These are phyloP conservation scores for Haberlea rhodopensis DNA, from an alignment of 257 asterid genomes.

Conservation along the genomic window DNA sequence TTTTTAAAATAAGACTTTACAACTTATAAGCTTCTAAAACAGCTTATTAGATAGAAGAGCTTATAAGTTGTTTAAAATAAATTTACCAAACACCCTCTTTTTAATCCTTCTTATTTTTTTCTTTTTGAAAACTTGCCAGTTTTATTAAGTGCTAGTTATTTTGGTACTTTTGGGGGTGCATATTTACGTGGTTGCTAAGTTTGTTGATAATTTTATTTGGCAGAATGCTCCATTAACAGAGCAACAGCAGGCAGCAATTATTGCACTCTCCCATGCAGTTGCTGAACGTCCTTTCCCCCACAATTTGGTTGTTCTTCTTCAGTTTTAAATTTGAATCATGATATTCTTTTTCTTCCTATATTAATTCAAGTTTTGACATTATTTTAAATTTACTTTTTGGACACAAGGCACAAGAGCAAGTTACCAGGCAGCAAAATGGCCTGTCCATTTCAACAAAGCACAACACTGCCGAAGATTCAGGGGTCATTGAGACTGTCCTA, in stretches of 20 bases:
- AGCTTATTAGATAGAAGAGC: no score
- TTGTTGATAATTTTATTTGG: background rate
- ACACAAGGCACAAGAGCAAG: conserved; percentile 61
- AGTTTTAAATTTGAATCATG: conserved; percentile 14
- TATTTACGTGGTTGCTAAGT: conserved; percentile 10
- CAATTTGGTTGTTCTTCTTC: conserved; percentile 54
- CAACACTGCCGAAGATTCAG: conserved; percentile 58
- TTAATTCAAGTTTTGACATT: conserved; percentile 3
- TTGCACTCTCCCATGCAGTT: conserved; percentile 93
- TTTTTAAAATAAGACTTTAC: no score
- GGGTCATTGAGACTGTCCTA: conserved; percentile 65
- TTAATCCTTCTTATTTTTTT: no score
- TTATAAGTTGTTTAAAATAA: no score
- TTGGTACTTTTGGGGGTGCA: no score
- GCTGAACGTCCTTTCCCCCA: conserved; percentile 85
- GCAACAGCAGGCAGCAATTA: conserved; percentile 85
- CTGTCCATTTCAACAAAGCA: conserved; percentile 58
- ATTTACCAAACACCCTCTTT: no score
- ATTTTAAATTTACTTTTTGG: conserved; percentile 16
- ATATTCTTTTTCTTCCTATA: conserved; percentile 3
- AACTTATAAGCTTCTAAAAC: no score
- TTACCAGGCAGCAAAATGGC: conserved; percentile 52
- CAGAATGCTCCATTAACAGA: conserved; percentile 94
- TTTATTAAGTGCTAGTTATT: no score
- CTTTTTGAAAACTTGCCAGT: no score